Conservation (phyloP, 2,329 filamentous ascomycete genomes). For the Amylocarpus encephaloides region DNA sequence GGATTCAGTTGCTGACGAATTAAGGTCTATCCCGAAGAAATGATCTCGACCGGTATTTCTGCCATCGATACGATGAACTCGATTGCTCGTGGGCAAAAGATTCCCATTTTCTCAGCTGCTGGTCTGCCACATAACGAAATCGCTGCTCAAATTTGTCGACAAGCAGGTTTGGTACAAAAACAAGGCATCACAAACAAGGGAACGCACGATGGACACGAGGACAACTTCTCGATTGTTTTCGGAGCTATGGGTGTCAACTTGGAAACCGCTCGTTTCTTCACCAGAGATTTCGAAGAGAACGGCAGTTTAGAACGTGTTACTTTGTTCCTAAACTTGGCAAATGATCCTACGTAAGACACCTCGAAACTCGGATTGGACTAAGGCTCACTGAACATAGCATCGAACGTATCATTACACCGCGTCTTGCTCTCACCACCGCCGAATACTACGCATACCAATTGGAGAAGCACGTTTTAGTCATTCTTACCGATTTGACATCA, state of each 20-base stretch:
- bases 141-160: constrained; percentile 95
- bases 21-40: constrained; percentile 97
- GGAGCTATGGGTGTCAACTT: constrained; percentile 99
- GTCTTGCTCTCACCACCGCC: constrained; percentile 93
- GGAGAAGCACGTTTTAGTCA: constrained; percentile 98
- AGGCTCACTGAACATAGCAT: constrained; percentile 52
- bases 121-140: constrained; percentile 99
- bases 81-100: constrained; percentile 98
- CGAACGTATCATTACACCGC: constrained; percentile 98
- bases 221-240: constrained; percentile 99
- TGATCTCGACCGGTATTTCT: constrained; percentile 99
- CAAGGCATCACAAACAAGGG: constrained; percentile 81
- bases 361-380: background rate
- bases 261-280: constrained; percentile 98
- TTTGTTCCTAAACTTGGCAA: constrained; percentile 97
- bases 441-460: constrained; percentile 99
- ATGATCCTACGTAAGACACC: constrained; percentile 81
- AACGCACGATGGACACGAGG: constrained; percentile 91
- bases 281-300: constrained; percentile 97
- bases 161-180: constrained; percentile 80
- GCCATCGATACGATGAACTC: constrained; percentile 98
- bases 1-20: background rate
- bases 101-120: constrained; percentile 96
- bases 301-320: constrained; percentile 96
- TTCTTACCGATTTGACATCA: constrained; percentile 93